These are phyloP conservation scores for Amanita polypyramis DNA, from an alignment of 768 basidiomycete genomes.

Conservation along the genomic window DNA sequence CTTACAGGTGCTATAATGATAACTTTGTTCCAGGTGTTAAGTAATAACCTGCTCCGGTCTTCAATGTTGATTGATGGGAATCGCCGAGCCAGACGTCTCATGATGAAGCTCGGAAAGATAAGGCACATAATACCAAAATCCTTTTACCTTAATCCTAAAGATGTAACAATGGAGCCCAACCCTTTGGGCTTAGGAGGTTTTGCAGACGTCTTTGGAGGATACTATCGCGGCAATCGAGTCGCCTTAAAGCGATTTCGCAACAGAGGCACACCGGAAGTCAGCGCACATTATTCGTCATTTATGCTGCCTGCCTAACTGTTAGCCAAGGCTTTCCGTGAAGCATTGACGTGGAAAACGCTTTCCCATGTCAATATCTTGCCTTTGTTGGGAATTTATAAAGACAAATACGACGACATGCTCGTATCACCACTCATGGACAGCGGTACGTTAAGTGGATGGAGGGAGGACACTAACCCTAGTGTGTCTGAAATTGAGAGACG, in stretches of 20 bases:
- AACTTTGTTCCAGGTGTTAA: background rate
- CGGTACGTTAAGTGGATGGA: background rate
- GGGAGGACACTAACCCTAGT: background rate
- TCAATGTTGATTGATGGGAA: background rate
- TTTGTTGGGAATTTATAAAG: background rate
- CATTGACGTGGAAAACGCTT: slow-evolving; percentile 2
- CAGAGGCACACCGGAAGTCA: background rate
- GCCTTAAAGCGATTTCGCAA: background rate
- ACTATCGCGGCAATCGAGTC: background rate
- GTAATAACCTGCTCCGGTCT: background rate
- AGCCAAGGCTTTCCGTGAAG: background rate
- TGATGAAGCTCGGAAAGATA: background rate
- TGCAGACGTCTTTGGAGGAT: background rate
- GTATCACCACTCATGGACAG: slow-evolving; percentile 2
- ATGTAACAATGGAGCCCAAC: background rate
- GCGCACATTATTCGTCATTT: background rate
- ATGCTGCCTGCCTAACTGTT: background rate
- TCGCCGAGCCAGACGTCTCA: slow-evolving; percentile 1
- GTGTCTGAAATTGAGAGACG: background rate
- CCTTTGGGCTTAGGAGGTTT: background rate
- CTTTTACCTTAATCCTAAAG: background rate
- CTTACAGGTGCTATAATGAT: background rate
- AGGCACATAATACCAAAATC: background rate
- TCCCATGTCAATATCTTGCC: background rate
- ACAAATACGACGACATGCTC: background rate